Conservation (phyloP, 2,329 filamentous ascomycete species). For the Fusarium sp. region DNA sequence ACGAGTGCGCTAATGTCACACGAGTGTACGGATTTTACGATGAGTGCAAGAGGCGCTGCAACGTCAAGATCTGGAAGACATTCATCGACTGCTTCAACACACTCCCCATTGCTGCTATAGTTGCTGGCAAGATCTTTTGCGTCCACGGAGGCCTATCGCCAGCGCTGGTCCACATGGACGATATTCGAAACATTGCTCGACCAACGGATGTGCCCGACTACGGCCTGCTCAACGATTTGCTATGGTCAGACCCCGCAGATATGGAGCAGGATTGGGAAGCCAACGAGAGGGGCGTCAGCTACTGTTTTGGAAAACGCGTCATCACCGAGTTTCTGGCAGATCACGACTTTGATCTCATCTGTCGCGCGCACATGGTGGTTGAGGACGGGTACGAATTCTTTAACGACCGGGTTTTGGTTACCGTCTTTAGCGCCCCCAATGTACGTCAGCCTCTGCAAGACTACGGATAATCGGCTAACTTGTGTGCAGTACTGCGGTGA, state of each 20-base stretch:
- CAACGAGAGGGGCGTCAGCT: slow-evolving; percentile 96
- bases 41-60: slow-evolving; percentile 98
- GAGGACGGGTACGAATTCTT: slow-evolving; percentile 99
- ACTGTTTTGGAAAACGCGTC: slow-evolving; percentile 98
- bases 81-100: slow-evolving; percentile 99
- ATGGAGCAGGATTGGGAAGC: slow-evolving; percentile 99
- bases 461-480: slow-evolving; percentile 41
- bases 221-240: slow-evolving; percentile 90
- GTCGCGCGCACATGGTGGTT: slow-evolving; percentile 98
- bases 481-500: slow-evolving; percentile 87
- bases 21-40: slow-evolving; percentile 99
- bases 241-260: slow-evolving; percentile 98
- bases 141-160: slow-evolving; percentile 96
- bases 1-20: slow-evolving; percentile 99
- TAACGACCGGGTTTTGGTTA: slow-evolving; percentile 92
- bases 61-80: slow-evolving; percentile 99
- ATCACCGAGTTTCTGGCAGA: slow-evolving; percentile 95
- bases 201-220: slow-evolving; percentile 98
- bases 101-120: slow-evolving; percentile 96
- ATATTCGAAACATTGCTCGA: slow-evolving; percentile 94
- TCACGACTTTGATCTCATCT: slow-evolving; percentile 97
- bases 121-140: slow-evolving; percentile 99
- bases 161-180: slow-evolving; percentile 94
- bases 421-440: slow-evolving; percentile 97
- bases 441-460: slow-evolving; percentile 65